phyloP scores from a whole-genome alignment of 2,329 filamentous ascomycete genomes.

The Aspergillus sergii region DNA sequence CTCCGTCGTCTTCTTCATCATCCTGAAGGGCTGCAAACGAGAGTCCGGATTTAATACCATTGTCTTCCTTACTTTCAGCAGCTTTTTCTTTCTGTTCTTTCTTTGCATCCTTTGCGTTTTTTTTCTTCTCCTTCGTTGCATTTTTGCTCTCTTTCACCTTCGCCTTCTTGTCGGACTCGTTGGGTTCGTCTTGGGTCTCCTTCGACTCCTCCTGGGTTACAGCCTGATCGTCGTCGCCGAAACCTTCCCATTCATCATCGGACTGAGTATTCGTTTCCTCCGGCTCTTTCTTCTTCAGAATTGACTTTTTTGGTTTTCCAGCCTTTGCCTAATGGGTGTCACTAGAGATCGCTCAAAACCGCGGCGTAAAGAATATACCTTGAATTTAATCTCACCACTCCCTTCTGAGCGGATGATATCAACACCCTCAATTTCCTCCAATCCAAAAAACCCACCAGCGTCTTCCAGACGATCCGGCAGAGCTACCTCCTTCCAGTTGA shows the following conservation, averaged over 20 bases:
- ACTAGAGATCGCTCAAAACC: conserved; percentile 9
- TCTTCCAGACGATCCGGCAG: conserved; percentile 79
- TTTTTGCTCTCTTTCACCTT: conserved; percentile 24
- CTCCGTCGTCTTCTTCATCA: conserved; percentile 59
- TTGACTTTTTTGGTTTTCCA: conserved; percentile 37
- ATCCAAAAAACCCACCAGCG: conserved; percentile 87
- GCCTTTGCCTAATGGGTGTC: conserved; percentile 33
- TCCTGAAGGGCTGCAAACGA: conserved; percentile 43
- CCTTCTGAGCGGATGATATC: conserved; percentile 73
- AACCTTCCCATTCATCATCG: conserved; percentile 66
- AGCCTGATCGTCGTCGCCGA: conserved; percentile 51
- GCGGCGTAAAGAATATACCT: conserved; percentile 31
- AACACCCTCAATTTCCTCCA: conserved; percentile 91
- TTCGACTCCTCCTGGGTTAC: conserved; percentile 19
- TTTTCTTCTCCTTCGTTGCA: conserved; percentile 16
- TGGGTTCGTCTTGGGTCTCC: conserved; percentile 21
- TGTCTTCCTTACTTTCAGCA: conserved; percentile 36
- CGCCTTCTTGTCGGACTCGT: conserved; percentile 27
- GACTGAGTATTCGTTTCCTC: conserved; percentile 34
- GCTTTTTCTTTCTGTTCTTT: conserved; percentile 33
- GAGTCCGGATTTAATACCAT: conserved; percentile 33
- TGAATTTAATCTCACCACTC: conserved; percentile 48
- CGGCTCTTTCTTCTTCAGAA: conserved; percentile 28
- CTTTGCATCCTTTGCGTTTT: conserved; percentile 28
- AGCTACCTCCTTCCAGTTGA: conserved; percentile 65